These are phyloP conservation scores for Cylindrodendrum hubeiense DNA, from an alignment of 2,329 filamentous ascomycete species.

Conservation along the genomic window DNA sequence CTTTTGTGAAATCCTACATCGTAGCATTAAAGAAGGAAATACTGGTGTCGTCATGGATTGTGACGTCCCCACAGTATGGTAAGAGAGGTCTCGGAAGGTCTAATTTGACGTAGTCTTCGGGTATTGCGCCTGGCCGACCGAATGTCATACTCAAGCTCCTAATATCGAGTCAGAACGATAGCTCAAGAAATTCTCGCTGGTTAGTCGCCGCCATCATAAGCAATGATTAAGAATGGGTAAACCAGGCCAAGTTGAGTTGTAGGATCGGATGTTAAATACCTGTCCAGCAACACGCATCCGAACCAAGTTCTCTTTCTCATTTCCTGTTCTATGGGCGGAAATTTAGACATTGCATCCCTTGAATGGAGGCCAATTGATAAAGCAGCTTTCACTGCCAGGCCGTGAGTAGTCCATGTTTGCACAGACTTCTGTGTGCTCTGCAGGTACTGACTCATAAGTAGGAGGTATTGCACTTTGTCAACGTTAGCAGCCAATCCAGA, in stretches of 20 bases:
- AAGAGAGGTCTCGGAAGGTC: slow-evolving; percentile 9
- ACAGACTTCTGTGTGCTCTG: slow-evolving; percentile 66
- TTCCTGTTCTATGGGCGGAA: slow-evolving; percentile 58
- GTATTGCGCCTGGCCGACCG: slow-evolving; percentile 29
- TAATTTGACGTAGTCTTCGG: slow-evolving; percentile 31
- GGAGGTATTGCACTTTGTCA: slow-evolving; percentile 57
- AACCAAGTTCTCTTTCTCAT: slow-evolving; percentile 61
- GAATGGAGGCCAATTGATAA: slow-evolving; percentile 66
- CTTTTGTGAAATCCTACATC: not conserved
- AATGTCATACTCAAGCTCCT: slow-evolving; percentile 35
- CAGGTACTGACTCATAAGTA: slow-evolving; percentile 63
- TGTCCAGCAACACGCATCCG: slow-evolving; percentile 33
- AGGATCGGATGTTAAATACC: slow-evolving; percentile 4
- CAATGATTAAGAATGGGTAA: not conserved
- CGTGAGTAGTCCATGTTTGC: slow-evolving; percentile 66
- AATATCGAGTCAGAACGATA: not conserved
- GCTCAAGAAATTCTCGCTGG: not conserved
- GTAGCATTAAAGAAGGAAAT: slow-evolving; percentile 30
- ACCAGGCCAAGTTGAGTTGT: not conserved
- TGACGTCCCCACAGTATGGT: not conserved
- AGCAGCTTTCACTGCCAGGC: slow-evolving; percentile 63
- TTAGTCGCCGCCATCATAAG: not conserved
- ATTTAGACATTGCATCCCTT: slow-evolving; percentile 48
- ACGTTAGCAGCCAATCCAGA: not conserved
- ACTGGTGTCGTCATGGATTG: slow-evolving; percentile 2